Evolutionary conservation across 2,329 filamentous ascomycete species (phyloP).

Genomic region (Onygenales sp.): DNA sequence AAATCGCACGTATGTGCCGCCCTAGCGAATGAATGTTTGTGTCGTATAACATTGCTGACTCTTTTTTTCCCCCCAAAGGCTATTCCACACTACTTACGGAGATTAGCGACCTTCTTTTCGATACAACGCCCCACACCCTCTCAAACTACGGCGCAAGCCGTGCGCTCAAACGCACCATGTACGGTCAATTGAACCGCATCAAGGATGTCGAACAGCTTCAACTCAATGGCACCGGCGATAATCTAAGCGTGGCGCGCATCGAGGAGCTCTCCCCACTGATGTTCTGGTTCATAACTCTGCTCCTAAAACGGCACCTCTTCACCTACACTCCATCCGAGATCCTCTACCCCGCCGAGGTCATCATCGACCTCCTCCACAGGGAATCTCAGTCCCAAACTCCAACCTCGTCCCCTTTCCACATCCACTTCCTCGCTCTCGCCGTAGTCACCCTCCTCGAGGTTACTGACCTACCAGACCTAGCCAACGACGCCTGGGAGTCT

Average conservation of each 20-base stretch:
- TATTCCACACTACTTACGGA: slow-evolving; percentile 30
- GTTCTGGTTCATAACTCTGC: slow-evolving; percentile 33
- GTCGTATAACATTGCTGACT: not conserved
- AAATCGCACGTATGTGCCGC: slow-evolving; percentile 28
- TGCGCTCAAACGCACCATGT: slow-evolving; percentile 26
- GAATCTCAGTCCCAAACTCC: slow-evolving; percentile 16
- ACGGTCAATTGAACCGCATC: slow-evolving; percentile 29
- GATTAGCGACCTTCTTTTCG: slow-evolving; percentile 22
- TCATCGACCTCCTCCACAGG: slow-evolving; percentile 32
- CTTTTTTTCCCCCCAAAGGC: slow-evolving; percentile 6
- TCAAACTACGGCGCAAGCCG: slow-evolving; percentile 27
- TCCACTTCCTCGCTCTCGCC: slow-evolving; percentile 31
- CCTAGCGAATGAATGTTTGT: not conserved
- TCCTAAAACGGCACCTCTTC: slow-evolving; percentile 35
- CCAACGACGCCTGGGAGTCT: slow-evolving; percentile 29
- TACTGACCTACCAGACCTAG: slow-evolving; percentile 29
- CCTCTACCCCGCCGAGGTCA: slow-evolving; percentile 29
- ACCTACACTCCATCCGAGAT: slow-evolving; percentile 33
- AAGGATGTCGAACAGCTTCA: slow-evolving; percentile 26
- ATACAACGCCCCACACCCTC: slow-evolving; percentile 23
- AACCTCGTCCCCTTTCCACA: slow-evolving; percentile 30
- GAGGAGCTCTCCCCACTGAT: slow-evolving; percentile 31
- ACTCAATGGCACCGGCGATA: slow-evolving; percentile 19
- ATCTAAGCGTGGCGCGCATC: slow-evolving; percentile 18
- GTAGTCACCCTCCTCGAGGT: slow-evolving; percentile 34